A percentile compares a stretch with the other conserved stretches of the same genome.
Evolutionary conservation across 305 asterid genomes (phyloP).

Genomic region (Lippia alba): DNA sequence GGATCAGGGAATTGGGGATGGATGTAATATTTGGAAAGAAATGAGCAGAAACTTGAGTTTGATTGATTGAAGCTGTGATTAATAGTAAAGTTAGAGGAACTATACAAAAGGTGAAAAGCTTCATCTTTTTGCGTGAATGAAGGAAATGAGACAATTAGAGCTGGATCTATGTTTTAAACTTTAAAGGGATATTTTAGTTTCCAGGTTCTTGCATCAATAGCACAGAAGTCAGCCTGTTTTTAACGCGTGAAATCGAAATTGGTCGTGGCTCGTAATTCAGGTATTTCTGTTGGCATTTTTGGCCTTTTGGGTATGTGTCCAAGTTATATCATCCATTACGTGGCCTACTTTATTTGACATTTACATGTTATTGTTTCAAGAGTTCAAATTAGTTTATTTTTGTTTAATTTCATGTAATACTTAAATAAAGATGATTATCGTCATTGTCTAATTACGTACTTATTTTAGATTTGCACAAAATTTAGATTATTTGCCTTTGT

Average conservation of each 20-base stretch:
- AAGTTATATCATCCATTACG: neutral
- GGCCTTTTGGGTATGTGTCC: too few species aligned
- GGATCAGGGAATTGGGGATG: constrained; percentile 54
- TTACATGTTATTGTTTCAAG: too few species aligned
- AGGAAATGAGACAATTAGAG: neutral
- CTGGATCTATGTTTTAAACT: neutral
- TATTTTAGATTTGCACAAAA: too few species aligned
- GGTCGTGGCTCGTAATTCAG: neutral
- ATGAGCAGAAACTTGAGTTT: constrained; percentile 55
- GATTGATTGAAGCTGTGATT: constrained; percentile 10
- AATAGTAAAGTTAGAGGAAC: constrained; percentile 16
- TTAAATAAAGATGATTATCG: too few species aligned
- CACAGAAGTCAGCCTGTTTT: neutral
- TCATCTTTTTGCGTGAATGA: constrained; percentile 10
- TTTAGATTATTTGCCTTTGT: too few species aligned
- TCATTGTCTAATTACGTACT: too few species aligned
- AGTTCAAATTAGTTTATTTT: neutral
- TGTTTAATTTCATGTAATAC: too few species aligned
- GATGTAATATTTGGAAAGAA: constrained; percentile 78
- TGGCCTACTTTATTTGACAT: too few species aligned
- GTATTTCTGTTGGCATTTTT: neutral
- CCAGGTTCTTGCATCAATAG: neutral
- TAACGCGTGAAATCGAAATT: neutral
- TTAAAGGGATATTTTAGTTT: neutral
- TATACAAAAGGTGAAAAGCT: neutral